These are phyloP conservation scores for Theileria annulata DNA, from an alignment of 169 alveolate genomes.

Conservation along the genomic window DNA sequence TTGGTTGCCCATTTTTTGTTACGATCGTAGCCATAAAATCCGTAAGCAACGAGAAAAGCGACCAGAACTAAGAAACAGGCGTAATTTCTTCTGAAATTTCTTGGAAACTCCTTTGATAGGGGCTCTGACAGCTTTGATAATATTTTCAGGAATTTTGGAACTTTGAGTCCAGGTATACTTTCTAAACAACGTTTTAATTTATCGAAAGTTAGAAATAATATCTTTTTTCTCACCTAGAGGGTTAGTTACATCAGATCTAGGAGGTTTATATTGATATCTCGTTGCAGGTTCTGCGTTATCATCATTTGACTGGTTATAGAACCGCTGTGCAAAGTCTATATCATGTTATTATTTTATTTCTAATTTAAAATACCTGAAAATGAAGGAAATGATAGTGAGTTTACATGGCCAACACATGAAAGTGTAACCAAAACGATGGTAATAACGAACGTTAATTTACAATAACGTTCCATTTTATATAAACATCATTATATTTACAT, in stretches of 20 bases:
- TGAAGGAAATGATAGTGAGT: background rate
- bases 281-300: background rate
- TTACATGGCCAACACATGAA: background rate
- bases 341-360: too few species aligned
- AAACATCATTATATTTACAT: background rate
- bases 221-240: background rate
- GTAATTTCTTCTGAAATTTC: slow-evolving; percentile 51
- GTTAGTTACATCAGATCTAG: background rate
- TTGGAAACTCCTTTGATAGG: slow-evolving; percentile 39
- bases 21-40: slow-evolving; percentile 16
- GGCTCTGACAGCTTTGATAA: slow-evolving; percentile 3
- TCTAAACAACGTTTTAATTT: background rate
- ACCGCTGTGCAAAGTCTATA: background rate
- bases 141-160: background rate
- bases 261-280: background rate
- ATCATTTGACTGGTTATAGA: background rate
- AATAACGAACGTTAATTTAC: background rate
- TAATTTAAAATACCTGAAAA: background rate
- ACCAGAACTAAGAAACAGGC: slow-evolving; percentile 29
- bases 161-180: background rate
- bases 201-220: background rate
- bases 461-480: background rate
- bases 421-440: background rate
- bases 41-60: slow-evolving; percentile 19
- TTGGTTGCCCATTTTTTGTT: slow-evolving; percentile 11